A percentile compares a stretch with the other conserved stretches of the same genome.
Conservation (phyloP, 2,329 filamentous ascomycete species). For the Fusarium graminum region DNA sequence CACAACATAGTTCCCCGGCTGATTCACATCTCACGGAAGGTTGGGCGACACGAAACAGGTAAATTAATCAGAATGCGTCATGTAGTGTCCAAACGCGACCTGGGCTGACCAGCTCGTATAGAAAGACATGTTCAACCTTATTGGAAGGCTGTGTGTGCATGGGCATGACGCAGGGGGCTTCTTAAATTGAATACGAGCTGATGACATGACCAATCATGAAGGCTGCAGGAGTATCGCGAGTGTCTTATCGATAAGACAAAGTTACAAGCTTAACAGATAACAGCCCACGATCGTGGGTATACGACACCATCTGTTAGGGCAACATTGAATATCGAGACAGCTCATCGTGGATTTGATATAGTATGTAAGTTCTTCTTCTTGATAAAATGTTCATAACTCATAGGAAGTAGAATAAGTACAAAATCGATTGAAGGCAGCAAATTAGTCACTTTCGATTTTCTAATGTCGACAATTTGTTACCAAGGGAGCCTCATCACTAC, state of each 20-base stretch:
- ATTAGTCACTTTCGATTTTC: too few relatives aligned
- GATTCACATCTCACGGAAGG: constrained; percentile 9
- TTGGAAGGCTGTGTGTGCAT: not conserved
- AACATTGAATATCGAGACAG: not conserved
- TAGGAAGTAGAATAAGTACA: too few relatives aligned
- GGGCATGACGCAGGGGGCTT: constrained; percentile 27
- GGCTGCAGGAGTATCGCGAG: not conserved
- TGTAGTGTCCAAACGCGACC: not conserved
- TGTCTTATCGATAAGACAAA: accelerated
- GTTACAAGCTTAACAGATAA: not conserved
- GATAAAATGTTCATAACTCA: too few relatives aligned
- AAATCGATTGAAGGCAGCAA: too few relatives aligned
- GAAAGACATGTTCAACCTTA: not conserved
- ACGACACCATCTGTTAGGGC: accelerated
- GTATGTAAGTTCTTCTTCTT: too few relatives aligned
- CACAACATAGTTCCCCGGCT: constrained; percentile 2
- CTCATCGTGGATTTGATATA: too few relatives aligned
- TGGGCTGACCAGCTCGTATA: constrained; percentile 5
- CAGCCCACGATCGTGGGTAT: accelerated
- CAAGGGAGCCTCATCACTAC: too few relatives aligned
- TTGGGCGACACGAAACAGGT: not conserved
- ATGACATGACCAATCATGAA: constrained; percentile 10
- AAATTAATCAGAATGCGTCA: not conserved
- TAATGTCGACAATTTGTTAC: too few relatives aligned
- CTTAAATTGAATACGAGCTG: not conserved